Conservation (phyloP, 768 basidiomycete species). For the Agrocybe praecox region DNA sequence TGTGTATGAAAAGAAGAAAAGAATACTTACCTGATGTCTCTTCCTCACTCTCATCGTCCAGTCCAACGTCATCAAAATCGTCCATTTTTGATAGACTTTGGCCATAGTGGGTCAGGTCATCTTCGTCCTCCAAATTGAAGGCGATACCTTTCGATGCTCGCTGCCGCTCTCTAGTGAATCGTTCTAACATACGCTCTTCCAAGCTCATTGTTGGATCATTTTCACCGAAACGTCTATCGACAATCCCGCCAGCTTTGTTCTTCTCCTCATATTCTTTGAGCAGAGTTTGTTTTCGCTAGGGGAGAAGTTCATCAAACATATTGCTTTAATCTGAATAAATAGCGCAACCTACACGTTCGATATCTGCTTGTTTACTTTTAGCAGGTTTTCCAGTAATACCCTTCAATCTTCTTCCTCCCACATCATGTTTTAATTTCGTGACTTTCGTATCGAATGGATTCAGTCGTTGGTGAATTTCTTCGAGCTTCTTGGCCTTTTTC, state of each 20-base stretch:
- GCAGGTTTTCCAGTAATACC: slow-evolving; percentile 84
- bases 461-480: slow-evolving; percentile 81
- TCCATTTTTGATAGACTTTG: slow-evolving; percentile 84
- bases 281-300: slow-evolving; percentile 86
- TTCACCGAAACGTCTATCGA: slow-evolving; percentile 97
- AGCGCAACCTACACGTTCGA: slow-evolving; percentile 71
- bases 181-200: slow-evolving; percentile 96
- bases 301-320: slow-evolving; percentile 10
- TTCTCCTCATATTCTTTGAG: slow-evolving; percentile 87
- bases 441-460: slow-evolving; percentile 96
- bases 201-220: slow-evolving; percentile 89
- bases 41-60: slow-evolving; percentile 60
- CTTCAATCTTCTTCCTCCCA: slow-evolving; percentile 85
- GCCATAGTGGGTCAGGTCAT: slow-evolving; percentile 90
- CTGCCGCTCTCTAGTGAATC: slow-evolving; percentile 91
- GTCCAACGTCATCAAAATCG: slow-evolving; percentile 76
- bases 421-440: slow-evolving; percentile 90
- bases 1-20: not conserved
- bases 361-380: slow-evolving; percentile 85
- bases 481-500: slow-evolving; percentile 77
- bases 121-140: slow-evolving; percentile 93
- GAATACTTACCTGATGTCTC: slow-evolving; percentile 38
- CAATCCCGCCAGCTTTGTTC: slow-evolving; percentile 82
- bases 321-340: not conserved
- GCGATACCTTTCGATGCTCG: slow-evolving; percentile 70